Evolutionary conservation across 1,284 basidiomycete species (phyloP), one percentile per base, ranked within the genome.

Genomic region (Apiotrichum veenhuisii): DNA sequence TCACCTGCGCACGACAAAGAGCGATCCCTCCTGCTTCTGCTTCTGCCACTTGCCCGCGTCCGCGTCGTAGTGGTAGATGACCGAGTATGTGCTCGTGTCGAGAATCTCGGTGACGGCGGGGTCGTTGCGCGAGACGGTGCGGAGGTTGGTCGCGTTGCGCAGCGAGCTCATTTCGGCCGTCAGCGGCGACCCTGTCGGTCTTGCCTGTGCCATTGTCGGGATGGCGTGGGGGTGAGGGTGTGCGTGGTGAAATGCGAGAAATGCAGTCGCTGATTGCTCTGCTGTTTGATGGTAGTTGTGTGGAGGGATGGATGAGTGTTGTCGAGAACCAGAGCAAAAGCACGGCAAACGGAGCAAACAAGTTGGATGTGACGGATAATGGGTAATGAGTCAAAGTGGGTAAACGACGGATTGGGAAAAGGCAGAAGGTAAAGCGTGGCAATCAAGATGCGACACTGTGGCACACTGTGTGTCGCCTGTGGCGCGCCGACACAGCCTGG

Each of bases 1-100:
- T 50, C 54, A 72, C 74, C 74, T 53, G 23, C 62, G 50, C 20
- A 76, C 70, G 25, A 76, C 63, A 51, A 76, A 76, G 42, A 72
- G 51, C 12, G 70, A 65, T 26, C 74, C 74, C 55, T 74, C 73
- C 62, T 67, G 64, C 56, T 75, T 75, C 62, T 72, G 67, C 64
- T 74, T 75, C 53, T 66, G 64, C 73, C 73, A 75, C 41, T 65
- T 62, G 18, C 54, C 62, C 14, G 58, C 58, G 2, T 40, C 57
- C 26, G 64, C 69, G 44, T 72, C 67, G 50, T 68, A 73, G 36
- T 68, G 66, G 55, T 73, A 75, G 15, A 74, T 65, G 17, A 69
- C 66, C 17, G 65, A 64, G 58, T 74, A 71, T 1, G 64, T 66
- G 23, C 61, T 65, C 10, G 70, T 72, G 58, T 73, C 70, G 41